Conservation (phyloP, 73 alveolate genomes). For the Urostyla sp. region DNA sequence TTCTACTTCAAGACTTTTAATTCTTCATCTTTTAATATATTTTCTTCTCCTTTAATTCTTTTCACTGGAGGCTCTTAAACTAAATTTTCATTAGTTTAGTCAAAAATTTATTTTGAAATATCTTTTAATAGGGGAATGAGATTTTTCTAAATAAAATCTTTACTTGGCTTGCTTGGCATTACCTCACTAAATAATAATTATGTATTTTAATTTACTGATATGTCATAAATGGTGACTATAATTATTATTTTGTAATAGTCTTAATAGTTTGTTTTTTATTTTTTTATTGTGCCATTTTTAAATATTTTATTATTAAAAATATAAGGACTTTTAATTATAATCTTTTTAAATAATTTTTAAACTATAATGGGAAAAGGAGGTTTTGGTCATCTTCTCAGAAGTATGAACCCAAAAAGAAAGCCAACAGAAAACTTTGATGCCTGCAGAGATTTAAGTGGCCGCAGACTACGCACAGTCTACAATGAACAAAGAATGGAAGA, state of each 20-base stretch:
- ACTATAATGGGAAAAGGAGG: constrained; percentile 99
- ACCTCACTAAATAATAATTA: constrained; percentile 25
- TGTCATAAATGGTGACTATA: constrained; percentile 19
- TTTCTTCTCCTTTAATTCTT: neutral
- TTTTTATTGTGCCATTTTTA: constrained; percentile 15
- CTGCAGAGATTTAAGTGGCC: constrained; percentile 93
- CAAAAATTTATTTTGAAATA: neutral
- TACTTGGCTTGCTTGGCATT: constrained; percentile 45
- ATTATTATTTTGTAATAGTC: constrained; percentile 2
- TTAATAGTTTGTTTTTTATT: neutral
- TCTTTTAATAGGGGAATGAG: neutral
- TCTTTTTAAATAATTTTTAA: too few relatives aligned
- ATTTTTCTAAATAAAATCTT: constrained; percentile 9
- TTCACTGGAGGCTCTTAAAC: neutral
- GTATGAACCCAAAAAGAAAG: constrained; percentile 89
- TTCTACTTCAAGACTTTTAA: neutral
- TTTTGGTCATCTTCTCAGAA: constrained; percentile 89
- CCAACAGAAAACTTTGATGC: constrained; percentile 93
- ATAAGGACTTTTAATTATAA: too few relatives aligned
- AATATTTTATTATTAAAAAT: too few relatives aligned
- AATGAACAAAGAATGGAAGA: constrained; percentile 88
- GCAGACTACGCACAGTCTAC: constrained; percentile 87
- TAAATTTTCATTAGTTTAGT: neutral
- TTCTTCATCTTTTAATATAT: neutral
- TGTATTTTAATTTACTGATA: neutral